phyloP scores from a whole-genome alignment of 2,329 filamentous ascomycete genomes.

The Bertia moriformis region DNA sequence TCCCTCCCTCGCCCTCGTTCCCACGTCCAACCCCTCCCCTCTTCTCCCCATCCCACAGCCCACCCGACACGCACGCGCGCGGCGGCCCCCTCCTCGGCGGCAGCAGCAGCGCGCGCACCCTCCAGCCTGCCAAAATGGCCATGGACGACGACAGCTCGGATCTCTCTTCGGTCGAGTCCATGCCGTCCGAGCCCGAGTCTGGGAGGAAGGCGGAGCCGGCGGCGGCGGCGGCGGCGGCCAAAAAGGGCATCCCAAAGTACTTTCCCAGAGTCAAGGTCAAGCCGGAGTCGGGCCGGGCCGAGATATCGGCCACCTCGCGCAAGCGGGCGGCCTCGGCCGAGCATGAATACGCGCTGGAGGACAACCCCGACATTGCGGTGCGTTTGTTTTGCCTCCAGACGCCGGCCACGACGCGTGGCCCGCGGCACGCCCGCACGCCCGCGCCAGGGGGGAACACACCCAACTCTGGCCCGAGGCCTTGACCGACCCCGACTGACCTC shows the following conservation, averaged over 20 bases:
- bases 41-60: neutral
- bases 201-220: too few relatives aligned
- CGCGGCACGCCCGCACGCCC: too few relatives aligned
- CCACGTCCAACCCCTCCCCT: too few relatives aligned
- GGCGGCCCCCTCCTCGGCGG: too few relatives aligned
- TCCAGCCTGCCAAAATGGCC: too few relatives aligned
- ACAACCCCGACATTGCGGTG: constrained; percentile 86
- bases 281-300: constrained; percentile 26
- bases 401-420: constrained; percentile 40
- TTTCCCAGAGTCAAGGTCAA: constrained; percentile 38
- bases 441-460: constrained; percentile 10
- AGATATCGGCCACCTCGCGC: constrained; percentile 49
- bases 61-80: neutral
- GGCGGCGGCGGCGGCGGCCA: constrained; percentile 31
- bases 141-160: constrained; percentile 16
- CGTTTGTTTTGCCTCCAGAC: constrained; percentile 27
- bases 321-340: constrained; percentile 78
- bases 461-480: constrained; percentile 16
- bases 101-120: too few relatives aligned
- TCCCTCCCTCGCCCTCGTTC: too few relatives aligned
- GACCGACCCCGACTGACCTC: too few relatives aligned
- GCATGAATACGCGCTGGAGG: constrained; percentile 77
- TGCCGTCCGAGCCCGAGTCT: constrained; percentile 34
- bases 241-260: constrained; percentile 52
- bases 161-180: constrained; percentile 38